Evolutionary conservation across 805 yeast genomes (phyloP).

Genomic region (Tetrapisispora pingtungensis): DNA sequence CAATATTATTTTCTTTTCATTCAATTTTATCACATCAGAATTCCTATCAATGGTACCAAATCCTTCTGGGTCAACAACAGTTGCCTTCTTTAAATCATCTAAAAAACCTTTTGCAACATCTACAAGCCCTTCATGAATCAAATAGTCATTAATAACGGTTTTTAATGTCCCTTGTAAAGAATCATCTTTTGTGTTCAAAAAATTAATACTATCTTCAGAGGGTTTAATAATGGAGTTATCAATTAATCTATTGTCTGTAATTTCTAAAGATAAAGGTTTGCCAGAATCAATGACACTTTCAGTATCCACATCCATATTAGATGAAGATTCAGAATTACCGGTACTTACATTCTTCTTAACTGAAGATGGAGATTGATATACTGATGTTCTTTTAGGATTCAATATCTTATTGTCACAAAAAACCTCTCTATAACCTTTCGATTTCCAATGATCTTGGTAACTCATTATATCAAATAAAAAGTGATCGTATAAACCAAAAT

Average conservation of each 20-base stretch:
- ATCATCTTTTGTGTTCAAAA: slow-evolving; percentile 17
- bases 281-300: neutral
- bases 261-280: slow-evolving; percentile 1
- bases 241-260: slow-evolving; percentile 15
- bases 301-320: neutral
- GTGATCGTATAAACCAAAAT: slow-evolving; percentile 39
- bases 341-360: slow-evolving; percentile 2
- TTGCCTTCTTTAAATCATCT: slow-evolving; percentile 34
- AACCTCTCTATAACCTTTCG: slow-evolving; percentile 25
- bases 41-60: slow-evolving; percentile 11
- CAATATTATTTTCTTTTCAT: slow-evolving; percentile 22
- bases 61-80: slow-evolving; percentile 5
- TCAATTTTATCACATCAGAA: slow-evolving; percentile 16
- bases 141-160: slow-evolving; percentile 32
- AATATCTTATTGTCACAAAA: slow-evolving; percentile 9
- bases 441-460: slow-evolving; percentile 41
- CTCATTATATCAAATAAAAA: slow-evolving; percentile 53
- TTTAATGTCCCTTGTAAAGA: slow-evolving; percentile 23
- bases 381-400: neutral
- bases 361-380: slow-evolving; percentile 7
- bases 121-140: slow-evolving; percentile 48
- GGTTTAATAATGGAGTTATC: slow-evolving; percentile 15
- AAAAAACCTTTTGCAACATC: slow-evolving; percentile 44
- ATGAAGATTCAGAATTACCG: neutral
- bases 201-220: slow-evolving; percentile 13